Evolutionary conservation across 164 flowering plant species (phyloP).

Genomic region (Houttuynia cordata): DNA sequence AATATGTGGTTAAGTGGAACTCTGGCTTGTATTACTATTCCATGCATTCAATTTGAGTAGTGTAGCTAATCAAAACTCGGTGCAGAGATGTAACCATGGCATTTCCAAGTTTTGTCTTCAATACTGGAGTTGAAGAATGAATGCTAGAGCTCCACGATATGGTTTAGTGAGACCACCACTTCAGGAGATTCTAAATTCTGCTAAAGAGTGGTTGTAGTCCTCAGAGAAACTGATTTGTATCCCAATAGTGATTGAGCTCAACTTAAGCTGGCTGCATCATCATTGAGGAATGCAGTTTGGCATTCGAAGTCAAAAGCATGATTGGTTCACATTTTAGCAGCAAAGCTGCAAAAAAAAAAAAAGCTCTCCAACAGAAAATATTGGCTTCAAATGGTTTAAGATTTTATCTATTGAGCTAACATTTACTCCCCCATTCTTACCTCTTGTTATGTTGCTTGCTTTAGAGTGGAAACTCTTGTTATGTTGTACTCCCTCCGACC

Average conservation of each 20-base stretch:
- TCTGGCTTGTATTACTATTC: too few relatives aligned
- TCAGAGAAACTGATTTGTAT: background rate
- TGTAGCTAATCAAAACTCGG: too few relatives aligned
- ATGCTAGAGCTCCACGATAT: background rate
- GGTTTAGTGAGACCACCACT: background rate
- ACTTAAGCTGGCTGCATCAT: background rate
- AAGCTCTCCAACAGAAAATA: too few relatives aligned
- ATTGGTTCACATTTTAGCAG: background rate
- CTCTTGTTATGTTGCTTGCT: too few relatives aligned
- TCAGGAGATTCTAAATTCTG: background rate
- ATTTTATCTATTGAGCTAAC: background rate
- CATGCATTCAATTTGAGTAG: too few relatives aligned
- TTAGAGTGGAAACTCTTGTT: too few relatives aligned
- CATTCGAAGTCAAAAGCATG: background rate
- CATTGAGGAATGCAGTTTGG: background rate
- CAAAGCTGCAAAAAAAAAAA: background rate
- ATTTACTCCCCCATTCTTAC: background rate
- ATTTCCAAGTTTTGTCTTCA: conserved; percentile 54
- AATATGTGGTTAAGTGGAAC: too few relatives aligned
- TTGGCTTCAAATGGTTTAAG: background rate
- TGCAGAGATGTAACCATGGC: conserved; percentile 41
- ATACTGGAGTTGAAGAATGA: conserved; percentile 39
- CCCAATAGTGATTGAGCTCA: background rate
- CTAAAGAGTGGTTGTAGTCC: background rate
- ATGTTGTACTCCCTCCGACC: too few relatives aligned